Evolutionary conservation across 2,329 filamentous ascomycete species (phyloP).

Genomic region (Chalaropsis ovoidea): DNA sequence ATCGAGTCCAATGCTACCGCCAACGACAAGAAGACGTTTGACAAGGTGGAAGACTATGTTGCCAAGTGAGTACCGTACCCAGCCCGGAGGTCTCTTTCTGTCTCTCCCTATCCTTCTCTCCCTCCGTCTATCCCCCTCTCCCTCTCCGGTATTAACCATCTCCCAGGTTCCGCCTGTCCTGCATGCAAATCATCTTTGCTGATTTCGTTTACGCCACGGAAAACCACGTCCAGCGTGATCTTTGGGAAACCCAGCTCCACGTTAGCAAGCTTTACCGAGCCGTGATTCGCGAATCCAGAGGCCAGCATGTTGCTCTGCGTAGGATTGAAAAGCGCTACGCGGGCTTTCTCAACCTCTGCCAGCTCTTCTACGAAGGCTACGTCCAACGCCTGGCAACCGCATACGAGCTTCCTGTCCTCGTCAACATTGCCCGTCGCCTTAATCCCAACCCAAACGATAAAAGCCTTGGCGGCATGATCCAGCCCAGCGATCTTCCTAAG

Average conservation of each 20-base stretch:
- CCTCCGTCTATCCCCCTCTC: background rate
- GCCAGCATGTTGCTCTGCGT: constrained; percentile 48
- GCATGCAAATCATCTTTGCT: constrained; percentile 60
- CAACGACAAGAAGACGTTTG: constrained; percentile 37
- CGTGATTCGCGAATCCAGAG: constrained; percentile 25
- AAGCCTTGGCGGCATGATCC: background rate
- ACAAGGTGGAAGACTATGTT: constrained; percentile 37
- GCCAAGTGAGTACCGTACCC: constrained; percentile 34
- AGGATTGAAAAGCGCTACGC: constrained; percentile 74
- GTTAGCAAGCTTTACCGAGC: constrained; percentile 62
- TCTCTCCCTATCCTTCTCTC: no score
- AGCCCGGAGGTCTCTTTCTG: background rate
- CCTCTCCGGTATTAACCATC: constrained; percentile 17
- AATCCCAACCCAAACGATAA: constrained; percentile 17
- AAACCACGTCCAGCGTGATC: constrained; percentile 54
- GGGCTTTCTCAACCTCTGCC: constrained; percentile 75
- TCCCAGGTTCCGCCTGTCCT: constrained; percentile 47
- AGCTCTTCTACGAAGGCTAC: constrained; percentile 79
- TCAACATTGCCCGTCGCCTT: constrained; percentile 32
- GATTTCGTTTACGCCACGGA: constrained; percentile 57
- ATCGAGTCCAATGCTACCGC: constrained; percentile 33
- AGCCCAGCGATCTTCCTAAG: constrained; percentile 37
- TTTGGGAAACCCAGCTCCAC: constrained; percentile 71
- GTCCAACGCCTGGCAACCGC: constrained; percentile 63
- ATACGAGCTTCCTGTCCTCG: constrained; percentile 45